Conservation (phyloP, 2,329 filamentous ascomycete species). For the Fusarium hostae region DNA sequence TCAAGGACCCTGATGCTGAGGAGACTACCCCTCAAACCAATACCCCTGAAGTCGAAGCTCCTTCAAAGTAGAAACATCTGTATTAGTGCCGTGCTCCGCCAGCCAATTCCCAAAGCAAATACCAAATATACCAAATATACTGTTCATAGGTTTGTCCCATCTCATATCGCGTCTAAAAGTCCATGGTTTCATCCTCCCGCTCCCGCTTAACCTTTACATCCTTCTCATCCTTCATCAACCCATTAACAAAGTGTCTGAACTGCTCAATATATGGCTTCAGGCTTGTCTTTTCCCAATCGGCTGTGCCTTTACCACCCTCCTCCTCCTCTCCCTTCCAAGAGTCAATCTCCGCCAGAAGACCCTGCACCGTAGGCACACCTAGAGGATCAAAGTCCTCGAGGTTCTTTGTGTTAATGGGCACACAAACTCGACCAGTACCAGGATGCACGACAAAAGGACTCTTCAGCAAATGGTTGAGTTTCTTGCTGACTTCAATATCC, state of each 20-base stretch:
- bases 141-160: slow-evolving; percentile 21
- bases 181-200: slow-evolving; percentile 63
- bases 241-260: slow-evolving; percentile 84
- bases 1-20: slow-evolving; percentile 35
- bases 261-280: slow-evolving; percentile 92
- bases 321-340: slow-evolving; percentile 69
- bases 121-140: slow-evolving; percentile 33
- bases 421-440: slow-evolving; percentile 92
- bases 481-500: slow-evolving; percentile 97
- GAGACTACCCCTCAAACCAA: slow-evolving; percentile 2
- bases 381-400: slow-evolving; percentile 89
- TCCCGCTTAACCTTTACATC: slow-evolving; percentile 66
- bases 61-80: slow-evolving; percentile 26
- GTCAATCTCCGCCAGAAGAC: slow-evolving; percentile 87
- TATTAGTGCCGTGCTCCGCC: slow-evolving; percentile 35
- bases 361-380: slow-evolving; percentile 86
- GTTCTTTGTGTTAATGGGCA: slow-evolving; percentile 82
- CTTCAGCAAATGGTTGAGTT: slow-evolving; percentile 97
- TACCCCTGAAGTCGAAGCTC: slow-evolving; percentile 6
- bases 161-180: slow-evolving; percentile 56
- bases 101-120: slow-evolving; percentile 29
- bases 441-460: slow-evolving; percentile 97
- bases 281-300: slow-evolving; percentile 98
- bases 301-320: slow-evolving; percentile 56
- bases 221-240: slow-evolving; percentile 80